Conservation (phyloP, 768 basidiomycete genomes). For the Kwoniella dendrophila region DNA sequence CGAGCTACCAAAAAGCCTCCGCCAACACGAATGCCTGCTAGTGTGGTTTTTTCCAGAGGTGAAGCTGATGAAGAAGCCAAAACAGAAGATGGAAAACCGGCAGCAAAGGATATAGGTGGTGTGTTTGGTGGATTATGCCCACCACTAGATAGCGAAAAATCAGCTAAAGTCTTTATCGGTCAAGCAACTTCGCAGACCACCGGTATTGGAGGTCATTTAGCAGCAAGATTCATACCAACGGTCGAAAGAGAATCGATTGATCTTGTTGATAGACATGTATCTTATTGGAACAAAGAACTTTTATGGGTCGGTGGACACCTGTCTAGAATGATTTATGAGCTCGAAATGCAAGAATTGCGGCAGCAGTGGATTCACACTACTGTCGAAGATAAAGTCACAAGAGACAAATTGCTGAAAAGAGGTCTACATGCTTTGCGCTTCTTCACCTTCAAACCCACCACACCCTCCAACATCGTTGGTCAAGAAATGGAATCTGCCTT, state of each 20-base stretch:
- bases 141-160: slow-evolving; percentile 68
- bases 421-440: slow-evolving; percentile 81
- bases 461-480: slow-evolving; percentile 80
- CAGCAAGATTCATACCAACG: slow-evolving; percentile 88
- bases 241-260: slow-evolving; percentile 94
- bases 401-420: slow-evolving; percentile 62
- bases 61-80: slow-evolving; percentile 36
- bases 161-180: slow-evolving; percentile 84
- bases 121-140: slow-evolving; percentile 85
- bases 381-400: slow-evolving; percentile 38
- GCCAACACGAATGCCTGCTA: slow-evolving; percentile 71
- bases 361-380: slow-evolving; percentile 44
- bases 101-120: slow-evolving; percentile 68
- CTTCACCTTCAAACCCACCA: slow-evolving; percentile 85
- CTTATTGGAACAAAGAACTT: slow-evolving; percentile 74
- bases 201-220: slow-evolving; percentile 69
- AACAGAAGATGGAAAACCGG: slow-evolving; percentile 78
- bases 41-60: slow-evolving; percentile 70
- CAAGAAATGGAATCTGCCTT: slow-evolving; percentile 72
- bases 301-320: slow-evolving; percentile 81
- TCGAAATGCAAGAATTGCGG: slow-evolving; percentile 65
- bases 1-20: slow-evolving; percentile 95
- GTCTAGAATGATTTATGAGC: slow-evolving; percentile 78
- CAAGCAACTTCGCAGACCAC: slow-evolving; percentile 92
- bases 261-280: slow-evolving; percentile 78